Base-by-base conservation (phyloP, 1,139 yeast species). In the Blastobotrys petasosporus region DNA sequence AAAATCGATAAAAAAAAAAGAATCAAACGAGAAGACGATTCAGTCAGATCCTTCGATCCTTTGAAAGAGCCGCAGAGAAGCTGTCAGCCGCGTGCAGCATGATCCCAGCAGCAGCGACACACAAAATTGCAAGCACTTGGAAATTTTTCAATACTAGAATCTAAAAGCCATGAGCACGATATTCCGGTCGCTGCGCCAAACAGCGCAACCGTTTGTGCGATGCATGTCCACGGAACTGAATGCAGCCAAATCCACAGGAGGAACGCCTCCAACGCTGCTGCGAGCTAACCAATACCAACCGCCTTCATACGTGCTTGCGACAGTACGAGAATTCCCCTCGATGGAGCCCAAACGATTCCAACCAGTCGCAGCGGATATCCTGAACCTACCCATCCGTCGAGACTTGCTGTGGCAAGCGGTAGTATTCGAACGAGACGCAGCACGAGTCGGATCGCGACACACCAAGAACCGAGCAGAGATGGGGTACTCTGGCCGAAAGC, bases 401-500 rank as follows among this genome's bases (percentile, higher is more conserved):
- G 99, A 92, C 66, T 67, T 90, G 32, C 75, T 92, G 52, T 92
- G 97, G 97, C 80, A 82, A 61, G 96, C 97, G 0, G 97, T 86
- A 15, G 86, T 86, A 1, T 87, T 74, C 70, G 99, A 92, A 70
- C 85, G 92, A 37, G 97, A 94, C 61, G 79, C 79, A 52, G 81
- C 82, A 54, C 80, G 97, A 66, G 95, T 86, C 10, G 97, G 97
- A 37, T 76, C 97, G 0, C 82, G 88, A 1, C 82, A 83, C 62
- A 94, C 92, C 32, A 81, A 85, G 38, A 85, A 92, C 49, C 83
- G 95, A 65, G 78, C 86, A 39, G 94, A 87, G 58, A 84, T 84
- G 69, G 90, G 92, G 48, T 90, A 78, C 65, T 85, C 95, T 25
- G 79, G 94, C 65, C 76, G 78, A 61, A 92, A 92, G 65, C 73